phyloP scores from a whole-genome alignment of 495 filamentous ascomycete species.

The Acidiella bohemica region DNA sequence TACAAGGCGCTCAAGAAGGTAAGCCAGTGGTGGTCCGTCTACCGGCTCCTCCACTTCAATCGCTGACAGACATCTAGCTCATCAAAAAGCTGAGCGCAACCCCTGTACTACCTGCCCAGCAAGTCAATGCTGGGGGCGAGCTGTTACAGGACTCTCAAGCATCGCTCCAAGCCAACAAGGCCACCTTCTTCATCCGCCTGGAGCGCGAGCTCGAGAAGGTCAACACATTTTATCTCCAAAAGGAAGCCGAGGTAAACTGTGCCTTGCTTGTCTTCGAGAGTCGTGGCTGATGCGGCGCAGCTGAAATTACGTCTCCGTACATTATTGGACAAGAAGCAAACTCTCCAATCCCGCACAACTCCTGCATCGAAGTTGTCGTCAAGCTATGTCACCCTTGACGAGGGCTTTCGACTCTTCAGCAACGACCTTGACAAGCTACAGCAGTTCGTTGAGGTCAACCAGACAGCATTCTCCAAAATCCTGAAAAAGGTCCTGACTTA shows the following conservation, averaged over 20 bases:
- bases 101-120: conserved; percentile 63
- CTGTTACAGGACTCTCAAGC: conserved; percentile 60
- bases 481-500: conserved; percentile 65
- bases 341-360: conserved; percentile 58
- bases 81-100: conserved; percentile 95
- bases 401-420: conserved; percentile 93
- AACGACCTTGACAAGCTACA: conserved; percentile 93
- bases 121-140: conserved; percentile 40
- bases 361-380: conserved; percentile 70
- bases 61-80: conserved; percentile 47
- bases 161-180: conserved; percentile 91
- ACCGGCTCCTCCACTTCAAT: too few species aligned
- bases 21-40: too few species aligned
- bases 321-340: conserved; percentile 83
- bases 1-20: conserved; percentile 99
- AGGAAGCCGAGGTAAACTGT: conserved; percentile 78
- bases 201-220: conserved; percentile 97
- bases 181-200: conserved; percentile 97
- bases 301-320: conserved; percentile 85
- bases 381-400: conserved; percentile 83
- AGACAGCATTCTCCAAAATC: conserved; percentile 94
- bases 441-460: conserved; percentile 97
- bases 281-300: conserved; percentile 34
- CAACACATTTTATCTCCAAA: conserved; percentile 93
- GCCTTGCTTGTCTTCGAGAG: neutral